Conservation (phyloP, 176 grass and related monocot species). For the Hordeum marinum region DNA sequence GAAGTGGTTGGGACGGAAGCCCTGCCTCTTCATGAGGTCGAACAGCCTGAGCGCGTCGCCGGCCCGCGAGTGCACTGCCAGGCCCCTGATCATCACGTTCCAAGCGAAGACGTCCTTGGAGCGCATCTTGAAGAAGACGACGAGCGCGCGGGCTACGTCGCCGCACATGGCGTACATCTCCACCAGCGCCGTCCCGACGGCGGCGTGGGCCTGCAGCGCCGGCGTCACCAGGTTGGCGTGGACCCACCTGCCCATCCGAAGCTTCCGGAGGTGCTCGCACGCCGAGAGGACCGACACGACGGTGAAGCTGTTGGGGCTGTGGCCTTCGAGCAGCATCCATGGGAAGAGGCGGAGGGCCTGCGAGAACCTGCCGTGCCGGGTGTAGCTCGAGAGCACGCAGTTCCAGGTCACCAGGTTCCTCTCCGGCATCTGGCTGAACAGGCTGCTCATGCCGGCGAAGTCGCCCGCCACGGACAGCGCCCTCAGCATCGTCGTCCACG, state of each 20-base stretch:
- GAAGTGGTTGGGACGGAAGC: constrained; percentile 31
- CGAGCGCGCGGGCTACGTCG: constrained; percentile 27
- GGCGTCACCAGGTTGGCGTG: constrained; percentile 43
- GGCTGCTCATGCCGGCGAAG: constrained; percentile 24
- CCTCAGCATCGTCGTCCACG: constrained; percentile 40
- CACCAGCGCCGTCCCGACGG: constrained; percentile 38
- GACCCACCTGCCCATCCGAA: constrained; percentile 46
- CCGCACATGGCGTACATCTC: constrained; percentile 59
- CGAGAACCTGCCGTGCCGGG: constrained; percentile 20
- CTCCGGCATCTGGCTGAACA: constrained; percentile 44
- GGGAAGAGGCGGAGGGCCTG: constrained; percentile 35
- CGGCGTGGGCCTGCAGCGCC: constrained; percentile 19
- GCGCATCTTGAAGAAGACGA: constrained; percentile 39
- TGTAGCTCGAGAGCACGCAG: constrained; percentile 49
- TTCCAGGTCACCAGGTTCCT: constrained; percentile 58
- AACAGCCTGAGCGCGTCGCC: constrained; percentile 38
- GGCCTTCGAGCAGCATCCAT: constrained; percentile 30
- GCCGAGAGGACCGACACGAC: constrained; percentile 30
- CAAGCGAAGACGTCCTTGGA: constrained; percentile 50
- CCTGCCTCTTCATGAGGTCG: constrained; percentile 21
- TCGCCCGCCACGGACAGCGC: constrained; percentile 15
- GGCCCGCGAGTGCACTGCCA: background rate
- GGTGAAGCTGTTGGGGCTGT: constrained; percentile 29
- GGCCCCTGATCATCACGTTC: constrained; percentile 52
- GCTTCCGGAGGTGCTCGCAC: constrained; percentile 35